Evolutionary conservation across 768 basidiomycete genomes (phyloP).

Genomic region (Pleurotus citrinopileatus): DNA sequence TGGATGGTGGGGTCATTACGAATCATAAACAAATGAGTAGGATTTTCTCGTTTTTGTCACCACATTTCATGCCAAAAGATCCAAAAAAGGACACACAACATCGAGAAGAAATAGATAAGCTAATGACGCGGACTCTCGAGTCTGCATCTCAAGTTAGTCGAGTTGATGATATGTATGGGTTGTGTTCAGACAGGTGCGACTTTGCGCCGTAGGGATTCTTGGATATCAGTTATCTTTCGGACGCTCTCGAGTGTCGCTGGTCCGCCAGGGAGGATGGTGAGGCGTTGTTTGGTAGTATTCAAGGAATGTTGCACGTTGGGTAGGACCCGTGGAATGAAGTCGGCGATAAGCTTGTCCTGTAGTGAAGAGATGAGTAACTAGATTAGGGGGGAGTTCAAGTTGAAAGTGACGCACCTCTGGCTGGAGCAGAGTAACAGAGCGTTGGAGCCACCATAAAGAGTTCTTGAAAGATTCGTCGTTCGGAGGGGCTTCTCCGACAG

Average conservation of each 20-base stretch:
- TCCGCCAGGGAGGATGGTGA: conserved; percentile 73
- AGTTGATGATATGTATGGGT: neutral
- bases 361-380: conserved; percentile 2
- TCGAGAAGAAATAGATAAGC: neutral
- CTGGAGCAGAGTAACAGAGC: conserved; percentile 66
- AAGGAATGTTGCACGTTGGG: conserved; percentile 76
- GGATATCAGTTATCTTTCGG: conserved; percentile 70
- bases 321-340: conserved; percentile 78
- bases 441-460: conserved; percentile 85
- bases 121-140: too few species aligned
- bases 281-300: conserved; percentile 76
- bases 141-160: neutral
- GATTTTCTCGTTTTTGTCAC: too few species aligned
- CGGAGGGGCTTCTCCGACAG: conserved; percentile 73
- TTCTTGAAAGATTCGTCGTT: conserved; percentile 80
- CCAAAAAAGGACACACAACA: conserved; percentile 10
- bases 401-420: conserved; percentile 66
- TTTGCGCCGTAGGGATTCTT: conserved; percentile 64
- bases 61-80: conserved; percentile 1
- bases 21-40: conserved; percentile 6
- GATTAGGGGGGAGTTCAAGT: neutral
- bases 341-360: conserved; percentile 80
- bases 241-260: conserved; percentile 65
- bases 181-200: conserved; percentile 19
- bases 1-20: neutral